Percentiles rank a stretch among this genome's conserved stretches.
These are phyloP conservation scores for Lepiota venenata DNA, from an alignment of 768 basidiomycete genomes.

Conservation along the genomic window DNA sequence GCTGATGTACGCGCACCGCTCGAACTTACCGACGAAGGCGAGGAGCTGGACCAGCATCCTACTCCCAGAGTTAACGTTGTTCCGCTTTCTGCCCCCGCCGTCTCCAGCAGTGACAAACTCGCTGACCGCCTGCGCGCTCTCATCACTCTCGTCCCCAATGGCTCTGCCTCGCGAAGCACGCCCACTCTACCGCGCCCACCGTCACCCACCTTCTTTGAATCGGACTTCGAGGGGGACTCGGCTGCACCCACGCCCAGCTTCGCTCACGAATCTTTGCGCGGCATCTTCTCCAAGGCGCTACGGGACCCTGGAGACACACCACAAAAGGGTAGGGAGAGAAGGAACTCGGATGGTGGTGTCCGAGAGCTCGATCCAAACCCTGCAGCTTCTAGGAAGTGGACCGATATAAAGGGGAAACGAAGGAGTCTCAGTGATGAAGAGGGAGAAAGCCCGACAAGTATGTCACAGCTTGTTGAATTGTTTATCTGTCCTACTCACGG, in stretches of 20 bases:
- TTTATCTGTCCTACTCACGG: constrained; percentile 11
- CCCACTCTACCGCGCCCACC: constrained; percentile 21
- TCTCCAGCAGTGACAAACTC: constrained; percentile 34
- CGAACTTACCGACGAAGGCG: constrained; percentile 22
- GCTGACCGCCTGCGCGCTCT: constrained; percentile 64
- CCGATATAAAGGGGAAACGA: constrained; percentile 46
- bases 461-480: constrained; percentile 19
- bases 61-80: constrained; percentile 14
- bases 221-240: constrained; percentile 52
- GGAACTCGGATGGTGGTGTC: constrained; percentile 55
- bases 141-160: constrained; percentile 45
- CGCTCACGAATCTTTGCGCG: constrained; percentile 56
- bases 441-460: constrained; percentile 49
- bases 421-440: constrained; percentile 71
- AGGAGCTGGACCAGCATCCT: constrained; percentile 30
- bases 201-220: constrained; percentile 39
- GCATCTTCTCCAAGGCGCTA: constrained; percentile 63
- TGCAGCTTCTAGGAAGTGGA: constrained; percentile 35
- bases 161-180: constrained; percentile 8
- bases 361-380: constrained; percentile 61
- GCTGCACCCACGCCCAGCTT: constrained; percentile 38
- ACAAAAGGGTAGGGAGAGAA: constrained; percentile 38
- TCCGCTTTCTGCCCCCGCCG: constrained; percentile 21
- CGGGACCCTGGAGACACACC: constrained; percentile 66
- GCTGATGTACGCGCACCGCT: constrained; percentile 18